Evolutionary conservation across 73 alveolate genomes (phyloP), one percentile per base, ranked within the genome.

Genomic region (Paramecium tetraurelia): DNA sequence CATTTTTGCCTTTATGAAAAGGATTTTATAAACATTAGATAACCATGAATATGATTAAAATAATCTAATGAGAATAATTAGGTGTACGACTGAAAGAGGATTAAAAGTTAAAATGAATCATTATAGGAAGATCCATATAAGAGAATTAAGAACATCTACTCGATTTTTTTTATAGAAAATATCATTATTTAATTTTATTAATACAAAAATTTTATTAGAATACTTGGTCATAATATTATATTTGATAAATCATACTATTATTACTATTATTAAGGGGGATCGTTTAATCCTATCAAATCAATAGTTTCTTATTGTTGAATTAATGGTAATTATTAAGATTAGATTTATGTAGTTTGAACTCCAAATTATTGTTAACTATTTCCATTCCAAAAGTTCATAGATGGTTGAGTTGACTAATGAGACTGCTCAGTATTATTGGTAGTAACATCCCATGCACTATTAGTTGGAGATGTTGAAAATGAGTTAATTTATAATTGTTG

Each of bases 241-340:
- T 75, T 75, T 35, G 87, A 75, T 75, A 75, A 75, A 75, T 75
- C 87, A 75, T 14, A 31, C 48, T 36, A 14, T 72, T 31, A 14
- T 72, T 72, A 72, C n/a, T n/a, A n/a, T 75, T 75, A 40, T 16
- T 69, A 22, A 10, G 84, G 40, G 1, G 40, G 35, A 75, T 75
- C 59, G n/a, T 40, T 44, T 75, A 75, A 75, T 33, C 59, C 87
- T 14, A 75, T 75, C 18, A 75, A 40, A 75, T 75, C 87, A 11
- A 75, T 21, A 8, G 59, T 40, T 36, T 75, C 36, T 36, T 36
- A 44, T 44, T 75, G 36, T 36, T 21, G 36, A 75, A 24, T 11
- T 4, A 33, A 2, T 11, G 40, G 46, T 33, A 14, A 68, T 68
- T 68, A 31, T 68, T 68, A 68, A 27, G 84, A 27, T 24, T 68